A percentile compares a stretch with the other conserved stretches of the same genome.
phyloP scores from a whole-genome alignment of 768 basidiomycete genomes.

The Calocera cornea region DNA sequence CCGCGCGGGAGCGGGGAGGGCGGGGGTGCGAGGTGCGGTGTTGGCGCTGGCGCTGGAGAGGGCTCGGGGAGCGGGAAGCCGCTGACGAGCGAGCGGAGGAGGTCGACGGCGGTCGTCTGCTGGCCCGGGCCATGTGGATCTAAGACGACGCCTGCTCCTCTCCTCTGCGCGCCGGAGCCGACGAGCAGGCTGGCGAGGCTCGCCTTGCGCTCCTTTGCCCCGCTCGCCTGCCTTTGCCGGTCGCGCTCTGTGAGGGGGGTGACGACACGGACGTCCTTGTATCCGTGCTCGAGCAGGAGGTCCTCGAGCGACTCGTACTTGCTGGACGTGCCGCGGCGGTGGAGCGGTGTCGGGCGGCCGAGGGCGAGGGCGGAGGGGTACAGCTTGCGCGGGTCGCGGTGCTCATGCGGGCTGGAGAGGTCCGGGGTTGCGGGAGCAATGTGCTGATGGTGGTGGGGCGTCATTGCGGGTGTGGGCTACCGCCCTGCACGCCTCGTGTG shows the following conservation, averaged over 20 bases:
- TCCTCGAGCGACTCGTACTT: constrained; percentile 78
- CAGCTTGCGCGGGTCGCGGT: background rate
- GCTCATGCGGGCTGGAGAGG: background rate
- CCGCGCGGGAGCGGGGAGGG: background rate
- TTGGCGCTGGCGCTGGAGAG: background rate
- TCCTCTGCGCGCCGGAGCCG: background rate
- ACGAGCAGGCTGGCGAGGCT: background rate
- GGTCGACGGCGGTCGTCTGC: background rate
- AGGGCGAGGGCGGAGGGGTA: background rate
- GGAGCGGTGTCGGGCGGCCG: constrained; percentile 34
- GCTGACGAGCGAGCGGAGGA: background rate
- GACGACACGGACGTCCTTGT: constrained; percentile 82
- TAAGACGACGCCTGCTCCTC: background rate
- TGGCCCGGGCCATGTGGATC: background rate
- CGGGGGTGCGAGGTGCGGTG: background rate
- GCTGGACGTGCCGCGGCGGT: constrained; percentile 63
- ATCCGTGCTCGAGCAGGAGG: constrained; percentile 73
- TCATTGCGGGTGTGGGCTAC: too few species aligned
- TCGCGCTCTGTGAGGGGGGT: constrained; percentile 63
- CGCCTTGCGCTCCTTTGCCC: background rate
- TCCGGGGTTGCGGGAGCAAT: background rate
- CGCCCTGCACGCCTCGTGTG: too few species aligned
- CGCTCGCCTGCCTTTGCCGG: background rate
- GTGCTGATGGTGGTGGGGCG: background rate
- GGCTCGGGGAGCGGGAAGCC: background rate